Evolutionary conservation across 345 rosid species (phyloP).

Genomic region (Psidium friedrichsthalianum): DNA sequence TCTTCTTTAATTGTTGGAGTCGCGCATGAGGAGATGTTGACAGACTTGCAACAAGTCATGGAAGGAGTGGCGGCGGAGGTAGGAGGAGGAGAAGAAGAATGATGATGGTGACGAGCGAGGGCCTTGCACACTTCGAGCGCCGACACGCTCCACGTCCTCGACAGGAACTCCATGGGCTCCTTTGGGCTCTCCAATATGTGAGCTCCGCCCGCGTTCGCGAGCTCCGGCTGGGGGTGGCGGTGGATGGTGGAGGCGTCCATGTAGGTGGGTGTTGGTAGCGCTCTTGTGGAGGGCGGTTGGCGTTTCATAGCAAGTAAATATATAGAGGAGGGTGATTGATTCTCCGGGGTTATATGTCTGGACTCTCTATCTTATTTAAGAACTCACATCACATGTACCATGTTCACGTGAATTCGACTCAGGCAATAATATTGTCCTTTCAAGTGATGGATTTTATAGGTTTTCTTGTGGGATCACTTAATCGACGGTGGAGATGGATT

Average conservation of each 20-base stretch:
- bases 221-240: background rate
- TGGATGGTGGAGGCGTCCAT: background rate
- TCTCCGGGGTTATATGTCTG: background rate
- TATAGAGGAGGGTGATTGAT: background rate
- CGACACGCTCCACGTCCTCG: slow-evolving; percentile 82
- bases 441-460: background rate
- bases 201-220: background rate
- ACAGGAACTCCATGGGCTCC: slow-evolving; percentile 88
- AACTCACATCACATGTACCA: background rate
- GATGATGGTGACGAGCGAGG: slow-evolving; percentile 25
- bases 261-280: background rate
- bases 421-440: background rate
- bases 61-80: background rate
- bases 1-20: slow-evolving; percentile 63
- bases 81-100: background rate
- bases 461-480: background rate
- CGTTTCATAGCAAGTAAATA: background rate
- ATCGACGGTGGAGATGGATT: background rate
- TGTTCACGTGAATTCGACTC: background rate
- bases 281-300: background rate
- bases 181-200: slow-evolving; percentile 11
- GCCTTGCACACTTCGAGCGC: slow-evolving; percentile 79
- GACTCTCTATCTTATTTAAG: background rate
- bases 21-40: slow-evolving; percentile 24
- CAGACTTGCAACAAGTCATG: slow-evolving; percentile 12